These are phyloP conservation scores for Phytophthora aleatoria DNA, from an alignment of 352 stramenopile species.

Conservation along the genomic window DNA sequence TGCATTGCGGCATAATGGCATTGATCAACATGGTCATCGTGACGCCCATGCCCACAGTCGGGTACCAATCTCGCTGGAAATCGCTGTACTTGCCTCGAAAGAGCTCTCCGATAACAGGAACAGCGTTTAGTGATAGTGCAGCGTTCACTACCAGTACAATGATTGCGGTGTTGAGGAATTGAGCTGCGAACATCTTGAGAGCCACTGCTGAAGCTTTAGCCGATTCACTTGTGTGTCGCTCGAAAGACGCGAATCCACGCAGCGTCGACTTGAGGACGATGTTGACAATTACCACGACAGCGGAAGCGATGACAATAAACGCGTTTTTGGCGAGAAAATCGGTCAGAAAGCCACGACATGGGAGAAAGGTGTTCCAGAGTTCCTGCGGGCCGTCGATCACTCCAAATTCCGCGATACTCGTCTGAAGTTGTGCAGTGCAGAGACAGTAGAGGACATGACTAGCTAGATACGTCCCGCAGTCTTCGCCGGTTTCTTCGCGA, in stretches of 20 bases:
- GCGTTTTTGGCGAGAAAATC: slow-evolving; percentile 71
- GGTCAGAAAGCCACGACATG: slow-evolving; percentile 68
- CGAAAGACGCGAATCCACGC: slow-evolving; percentile 67
- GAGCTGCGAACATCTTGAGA: slow-evolving; percentile 79
- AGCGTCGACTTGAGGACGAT: slow-evolving; percentile 75
- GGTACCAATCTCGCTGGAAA: slow-evolving; percentile 89
- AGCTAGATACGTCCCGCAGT: slow-evolving; percentile 65
- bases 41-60: slow-evolving; percentile 85
- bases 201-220: slow-evolving; percentile 73
- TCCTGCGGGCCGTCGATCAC: slow-evolving; percentile 53
- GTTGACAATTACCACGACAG: slow-evolving; percentile 80
- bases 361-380: slow-evolving; percentile 60
- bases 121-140: slow-evolving; percentile 39
- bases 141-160: slow-evolving; percentile 85
- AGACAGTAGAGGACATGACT: slow-evolving; percentile 77
- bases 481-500: slow-evolving; percentile 33
- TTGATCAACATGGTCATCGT: slow-evolving; percentile 90
- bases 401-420: slow-evolving; percentile 50
- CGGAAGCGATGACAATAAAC: slow-evolving; percentile 68
- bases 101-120: slow-evolving; percentile 60
- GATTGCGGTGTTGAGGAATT: slow-evolving; percentile 86
- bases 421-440: slow-evolving; percentile 58
- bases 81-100: slow-evolving; percentile 82
- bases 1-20: slow-evolving; percentile 63
- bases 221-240: slow-evolving; percentile 83